phyloP scores from a whole-genome alignment of 495 filamentous ascomycete genomes.

The Xylaria cubensis region DNA sequence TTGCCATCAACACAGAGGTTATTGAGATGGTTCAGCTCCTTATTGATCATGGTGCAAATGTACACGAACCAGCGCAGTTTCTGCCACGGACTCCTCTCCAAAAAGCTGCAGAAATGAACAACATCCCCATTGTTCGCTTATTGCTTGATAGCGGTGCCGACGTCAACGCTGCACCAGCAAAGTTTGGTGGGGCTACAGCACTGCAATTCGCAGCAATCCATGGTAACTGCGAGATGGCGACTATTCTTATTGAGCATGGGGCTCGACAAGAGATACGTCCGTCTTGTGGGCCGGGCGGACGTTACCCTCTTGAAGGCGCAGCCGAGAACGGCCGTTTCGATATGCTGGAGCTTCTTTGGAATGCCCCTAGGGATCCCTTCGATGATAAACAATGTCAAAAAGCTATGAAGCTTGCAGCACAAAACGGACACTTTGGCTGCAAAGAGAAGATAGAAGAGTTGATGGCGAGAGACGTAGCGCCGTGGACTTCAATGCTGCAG shows the following conservation, averaged over 20 bases:
- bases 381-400: slow-evolving; percentile 21
- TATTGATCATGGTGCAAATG: neutral
- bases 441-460: slow-evolving; percentile 29
- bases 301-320: slow-evolving; percentile 31
- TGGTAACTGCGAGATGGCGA: neutral
- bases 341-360: slow-evolving; percentile 30
- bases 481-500: too few species aligned
- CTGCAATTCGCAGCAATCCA: slow-evolving; percentile 11
- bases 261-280: neutral
- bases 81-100: neutral
- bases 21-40: neutral
- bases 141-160: neutral
- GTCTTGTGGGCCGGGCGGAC: slow-evolving; percentile 11
- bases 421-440: slow-evolving; percentile 23
- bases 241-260: neutral
- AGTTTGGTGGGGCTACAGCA: neutral
- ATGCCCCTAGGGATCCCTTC: slow-evolving; percentile 8
- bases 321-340: slow-evolving; percentile 33
- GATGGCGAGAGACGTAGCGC: neutral
- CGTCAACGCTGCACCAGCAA: neutral
- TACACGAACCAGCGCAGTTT: neutral
- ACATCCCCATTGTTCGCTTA: neutral
- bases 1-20: neutral
- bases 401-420: slow-evolving; percentile 30
- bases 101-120: neutral